Base-by-base conservation (phyloP, 768 basidiomycete genomes). In the Collybiopsis confluens region DNA sequence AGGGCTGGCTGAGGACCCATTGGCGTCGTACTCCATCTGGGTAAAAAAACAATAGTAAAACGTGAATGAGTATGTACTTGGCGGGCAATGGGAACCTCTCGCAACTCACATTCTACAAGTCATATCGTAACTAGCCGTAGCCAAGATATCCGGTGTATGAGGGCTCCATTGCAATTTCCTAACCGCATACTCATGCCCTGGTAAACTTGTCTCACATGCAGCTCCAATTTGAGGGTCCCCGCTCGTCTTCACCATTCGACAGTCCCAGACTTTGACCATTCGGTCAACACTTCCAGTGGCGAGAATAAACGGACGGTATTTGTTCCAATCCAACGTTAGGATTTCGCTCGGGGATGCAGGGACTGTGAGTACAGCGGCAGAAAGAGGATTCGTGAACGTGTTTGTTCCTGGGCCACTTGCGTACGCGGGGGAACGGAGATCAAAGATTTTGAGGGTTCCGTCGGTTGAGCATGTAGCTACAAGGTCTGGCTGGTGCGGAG, bases 141-240 rank as follows among this genome's bases (percentile, higher is more conserved):
- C 86, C 21, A 91, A 72, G 13, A 90, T 62, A 56, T 90, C 86
- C 3, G 83, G 71, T 24, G 78, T 73, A 71, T 92, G 89, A 36
- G 90, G 90, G 64, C 86, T 86, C 92, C 93, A 96, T 58, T 91
- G 88, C 3, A 96, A 81, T 65, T 90, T 90, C 38, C 93, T 75
- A 41, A 95, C 82, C 2, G 93, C 93, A 62, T 92, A 95, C 69
- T 94, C 92, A 62, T 96, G 93, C 5, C 93, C 93, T 3, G 80
- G 70, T 10, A 94, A 68, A 55, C 85, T 82, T 21, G 72, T 69
- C 72, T 89, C 86, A 62, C 86, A 88, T n/a, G 67, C 64, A 0
- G 88, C 88, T 15, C 88, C 91, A 13, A 92, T 83, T 53, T 79
- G 76, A 5, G 75, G 66, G 21, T 80, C 76, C 3, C n/a, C n/a